Evolutionary conservation across 1,139 yeast species (phyloP), one percentile per base, ranked within the genome.

Genomic region (Magnusiomyces starmeri): DNA sequence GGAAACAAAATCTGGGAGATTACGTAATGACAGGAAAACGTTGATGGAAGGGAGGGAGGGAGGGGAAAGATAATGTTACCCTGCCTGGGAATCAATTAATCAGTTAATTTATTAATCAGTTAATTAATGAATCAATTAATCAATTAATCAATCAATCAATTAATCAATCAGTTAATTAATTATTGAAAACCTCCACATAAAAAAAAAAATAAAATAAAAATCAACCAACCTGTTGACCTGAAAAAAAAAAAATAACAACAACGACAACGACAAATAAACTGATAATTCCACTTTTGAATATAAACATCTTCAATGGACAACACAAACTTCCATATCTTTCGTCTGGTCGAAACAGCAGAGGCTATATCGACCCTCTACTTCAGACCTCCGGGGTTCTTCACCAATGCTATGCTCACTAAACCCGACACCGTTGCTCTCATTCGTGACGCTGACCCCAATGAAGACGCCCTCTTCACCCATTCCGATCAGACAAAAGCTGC

Each of bases 391-490:
- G 85, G 86, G 1, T 74, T 79, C 35, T 83, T 83, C 66, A 79
- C 87, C 40, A 82, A 82, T 60, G 81, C 89, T 4, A 69, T 82
- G 21, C 72, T 79, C 10, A 67, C 72, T 34, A 70, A 75, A 35
- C 83, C 83, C 1, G 76, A 76, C 39, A 80, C 82, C 54, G 80
- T 83, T 4, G 68, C 74, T n/a, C 67, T 83, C 40, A 69, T 83
- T 32, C 74, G 82, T 57, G 88, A 82, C 63, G 80, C 85, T 2
- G 78, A 79, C 34, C 64, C 64, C 1, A 76, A 75, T 48, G 89
- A 82, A 59, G 75, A 70, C 26, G 67, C 75, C 2, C 63, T 82
- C 43, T 81, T 80, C 24, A 46, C 47, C 40, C 48, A 44, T 16
- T 39, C n/a, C 16, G 43, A 52, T 12, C 35, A 26, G 16, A 34